phyloP scores from a whole-genome alignment of 352 stramenopile species.

The Phytophthora agathidicida region DNA sequence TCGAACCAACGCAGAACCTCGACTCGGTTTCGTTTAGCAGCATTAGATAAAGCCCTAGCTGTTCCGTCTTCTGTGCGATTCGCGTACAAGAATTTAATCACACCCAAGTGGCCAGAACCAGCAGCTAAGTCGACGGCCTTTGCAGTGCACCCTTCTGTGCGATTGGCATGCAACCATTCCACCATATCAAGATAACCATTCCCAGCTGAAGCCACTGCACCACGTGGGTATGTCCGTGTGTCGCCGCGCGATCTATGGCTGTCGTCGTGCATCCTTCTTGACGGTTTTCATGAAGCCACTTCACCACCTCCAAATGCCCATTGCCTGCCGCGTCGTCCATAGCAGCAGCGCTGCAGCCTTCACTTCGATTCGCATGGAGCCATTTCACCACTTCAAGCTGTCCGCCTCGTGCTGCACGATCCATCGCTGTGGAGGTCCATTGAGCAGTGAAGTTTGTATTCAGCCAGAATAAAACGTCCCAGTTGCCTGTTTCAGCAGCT shows the following conservation, averaged over 20 bases:
- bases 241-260: not conserved
- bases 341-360: conserved; percentile 3
- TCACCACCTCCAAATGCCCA: conserved; percentile 1
- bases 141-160: conserved; percentile 4
- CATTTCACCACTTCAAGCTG: conserved; percentile 9
- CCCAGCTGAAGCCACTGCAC: not conserved
- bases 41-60: not conserved
- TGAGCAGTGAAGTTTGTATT: conserved; percentile 2
- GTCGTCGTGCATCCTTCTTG: not conserved
- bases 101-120: not conserved
- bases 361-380: not conserved
- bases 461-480: conserved; percentile 21
- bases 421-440: conserved; percentile 4
- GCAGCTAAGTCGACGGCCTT: conserved; percentile 8
- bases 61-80: conserved; percentile 5
- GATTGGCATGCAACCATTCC: conserved; percentile 4
- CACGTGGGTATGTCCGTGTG: not conserved
- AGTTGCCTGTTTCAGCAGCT: conserved; percentile 4
- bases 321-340: not conserved
- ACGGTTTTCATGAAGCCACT: not conserved
- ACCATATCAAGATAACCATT: no score
- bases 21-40: not conserved
- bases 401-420: not conserved
- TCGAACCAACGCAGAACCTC: not conserved
- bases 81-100: conserved; percentile 15